Evolutionary conservation across 768 basidiomycete genomes (phyloP).

Genomic region (Leccinum pellstonianum): DNA sequence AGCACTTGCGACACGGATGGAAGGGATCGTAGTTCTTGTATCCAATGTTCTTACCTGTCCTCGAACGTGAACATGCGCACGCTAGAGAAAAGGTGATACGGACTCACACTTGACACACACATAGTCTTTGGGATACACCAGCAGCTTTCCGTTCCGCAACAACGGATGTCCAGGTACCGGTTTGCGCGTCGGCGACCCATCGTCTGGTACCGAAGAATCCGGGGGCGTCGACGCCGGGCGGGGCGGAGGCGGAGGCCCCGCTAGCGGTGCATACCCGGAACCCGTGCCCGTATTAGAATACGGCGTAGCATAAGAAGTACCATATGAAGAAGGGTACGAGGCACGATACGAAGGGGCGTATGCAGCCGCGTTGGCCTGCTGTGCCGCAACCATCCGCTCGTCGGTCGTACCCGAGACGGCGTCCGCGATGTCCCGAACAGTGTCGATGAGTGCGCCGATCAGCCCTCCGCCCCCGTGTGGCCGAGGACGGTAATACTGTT

Average conservation of each 20-base stretch:
- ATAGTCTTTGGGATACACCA: conserved; percentile 68
- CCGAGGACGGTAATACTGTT: conserved; percentile 17
- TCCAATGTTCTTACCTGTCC: conserved; percentile 67
- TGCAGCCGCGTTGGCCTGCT: conserved; percentile 16
- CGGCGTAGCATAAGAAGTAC: conserved; percentile 10
- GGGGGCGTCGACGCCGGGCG: conserved; percentile 19
- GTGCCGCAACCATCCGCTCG: conserved; percentile 15
- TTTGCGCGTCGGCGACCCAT: conserved; percentile 59
- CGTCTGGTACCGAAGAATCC: conserved; percentile 35
- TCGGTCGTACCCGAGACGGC: conserved; percentile 26
- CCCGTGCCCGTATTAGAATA: conserved; percentile 1
- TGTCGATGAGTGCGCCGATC: conserved; percentile 26
- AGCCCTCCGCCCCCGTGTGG: conserved; percentile 25
- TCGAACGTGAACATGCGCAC: not conserved
- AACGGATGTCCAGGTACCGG: conserved; percentile 71
- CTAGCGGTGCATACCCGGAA: conserved; percentile 16
- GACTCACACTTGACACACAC: conserved; percentile 66
- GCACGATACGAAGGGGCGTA: conserved; percentile 9
- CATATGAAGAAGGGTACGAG: not conserved
- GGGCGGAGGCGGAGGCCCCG: conserved; percentile 1
- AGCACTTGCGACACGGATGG: conserved; percentile 71
- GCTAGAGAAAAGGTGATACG: not conserved
- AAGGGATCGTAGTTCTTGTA: conserved; percentile 68
- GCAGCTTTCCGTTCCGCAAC: conserved; percentile 54
- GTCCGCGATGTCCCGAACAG: conserved; percentile 30